Base-by-base conservation (phyloP, 805 yeast genomes). In the Starmerella geochares region DNA sequence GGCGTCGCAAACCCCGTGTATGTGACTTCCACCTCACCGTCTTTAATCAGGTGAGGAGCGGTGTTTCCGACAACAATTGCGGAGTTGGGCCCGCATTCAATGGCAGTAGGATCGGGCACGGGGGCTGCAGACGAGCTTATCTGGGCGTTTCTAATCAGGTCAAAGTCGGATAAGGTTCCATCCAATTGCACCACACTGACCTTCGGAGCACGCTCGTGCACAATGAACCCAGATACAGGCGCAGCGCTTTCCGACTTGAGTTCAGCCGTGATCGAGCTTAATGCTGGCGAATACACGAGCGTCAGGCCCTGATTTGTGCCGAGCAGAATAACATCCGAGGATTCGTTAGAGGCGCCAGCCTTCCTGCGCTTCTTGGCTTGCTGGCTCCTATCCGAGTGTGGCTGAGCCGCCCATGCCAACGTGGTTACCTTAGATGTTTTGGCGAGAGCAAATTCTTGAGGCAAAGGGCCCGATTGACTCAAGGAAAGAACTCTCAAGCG, bases 1-100 rank as follows among this genome's bases (percentile, higher is more conserved):
- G 86, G 81, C 17, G 83, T 74, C 27, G 84, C 77, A 62, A 86
- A 94, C 24, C 90, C 94, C 1, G 94, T 86, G 61, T 77, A 79
- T 1, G 79, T 72, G 56, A 69, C 71, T 16, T 73, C 65, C 2
- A 78, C 65, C 47, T 67, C 65, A 16, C 52, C 24, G 5, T 65
- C 58, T 10, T 78, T 77, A 21, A 79, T 65, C 49, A 83, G 63
- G 54, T 73, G 74, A 4, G 84, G 72, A 33, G 80, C 73, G 57
- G 85, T 85, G 2, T 90, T 80, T 2, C 84, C 86, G 78, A 67
- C 50, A 83, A 70, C 29, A 82, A 59, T 25, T 2, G 36, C 24
- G 13, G 23, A 9, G 16, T 25, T 25, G 8, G 29, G 16, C n/a
- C 16, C 20, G 3, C 10, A 19, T 2, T 19, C 14, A 19, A 50